Evolutionary conservation across 495 filamentous ascomycete species (phyloP).

Genomic region (Hypoxylon subgilvum): DNA sequence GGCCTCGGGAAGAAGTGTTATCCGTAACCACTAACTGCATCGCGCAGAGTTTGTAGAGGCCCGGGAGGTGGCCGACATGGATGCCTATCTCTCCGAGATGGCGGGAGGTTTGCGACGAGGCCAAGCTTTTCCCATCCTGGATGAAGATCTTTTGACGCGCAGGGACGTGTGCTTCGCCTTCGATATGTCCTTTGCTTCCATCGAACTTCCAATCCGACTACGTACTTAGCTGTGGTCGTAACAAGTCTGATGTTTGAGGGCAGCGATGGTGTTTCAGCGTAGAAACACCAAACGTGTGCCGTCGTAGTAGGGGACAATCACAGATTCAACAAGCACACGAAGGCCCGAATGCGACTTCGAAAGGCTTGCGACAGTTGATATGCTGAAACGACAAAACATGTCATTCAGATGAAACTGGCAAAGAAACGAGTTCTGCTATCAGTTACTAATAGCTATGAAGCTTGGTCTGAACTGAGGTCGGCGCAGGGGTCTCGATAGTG

Average conservation of each 20-base stretch:
- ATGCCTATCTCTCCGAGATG: slow-evolving; percentile 18
- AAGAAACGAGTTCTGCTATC: neutral
- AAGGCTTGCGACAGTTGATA: slow-evolving; percentile 1
- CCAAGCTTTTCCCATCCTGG: slow-evolving; percentile 33
- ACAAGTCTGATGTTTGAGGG: slow-evolving; percentile 18
- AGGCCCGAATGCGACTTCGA: neutral
- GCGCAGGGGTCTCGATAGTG: slow-evolving; percentile 16
- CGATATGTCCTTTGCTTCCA: slow-evolving; percentile 6
- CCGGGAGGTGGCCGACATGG: slow-evolving; percentile 6
- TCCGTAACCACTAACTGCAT: neutral
- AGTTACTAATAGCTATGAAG: too few species aligned
- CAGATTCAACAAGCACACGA: neutral
- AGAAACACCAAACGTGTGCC: slow-evolving; percentile 24
- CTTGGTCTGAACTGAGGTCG: slow-evolving; percentile 5
- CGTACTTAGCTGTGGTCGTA: neutral
- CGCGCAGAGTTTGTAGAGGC: neutral
- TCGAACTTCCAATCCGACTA: slow-evolving; percentile 1
- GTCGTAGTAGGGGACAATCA: slow-evolving; percentile 1
- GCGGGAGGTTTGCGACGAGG: slow-evolving; percentile 22
- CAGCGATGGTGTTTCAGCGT: slow-evolving; percentile 23
- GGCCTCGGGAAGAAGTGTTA: slow-evolving; percentile 1
- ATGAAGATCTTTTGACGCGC: slow-evolving; percentile 24
- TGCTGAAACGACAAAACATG: slow-evolving; percentile 9
- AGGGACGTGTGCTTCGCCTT: slow-evolving; percentile 8
- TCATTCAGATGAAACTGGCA: neutral